phyloP scores from a whole-genome alignment of 768 basidiomycete genomes.

The Scleroderma bovista region DNA sequence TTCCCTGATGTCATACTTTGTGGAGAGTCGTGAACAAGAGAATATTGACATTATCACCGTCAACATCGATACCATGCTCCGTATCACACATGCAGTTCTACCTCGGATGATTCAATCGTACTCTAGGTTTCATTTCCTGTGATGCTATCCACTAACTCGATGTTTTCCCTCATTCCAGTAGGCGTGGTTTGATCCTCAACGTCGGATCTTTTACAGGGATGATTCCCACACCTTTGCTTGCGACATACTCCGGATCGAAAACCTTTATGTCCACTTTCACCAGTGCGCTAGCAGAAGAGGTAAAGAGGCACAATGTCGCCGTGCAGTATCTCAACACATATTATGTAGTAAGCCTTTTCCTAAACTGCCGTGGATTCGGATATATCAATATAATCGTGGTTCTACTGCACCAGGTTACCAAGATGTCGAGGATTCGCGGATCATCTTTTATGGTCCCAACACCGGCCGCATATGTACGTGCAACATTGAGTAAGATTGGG shows the following conservation, averaged over 20 bases:
- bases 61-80: constrained; percentile 78
- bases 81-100: constrained; percentile 73
- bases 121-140: constrained; percentile 2
- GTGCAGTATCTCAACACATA: constrained; percentile 89
- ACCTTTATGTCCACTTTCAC: constrained; percentile 85
- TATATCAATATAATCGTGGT: too few species aligned
- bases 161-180: constrained; percentile 36
- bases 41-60: constrained; percentile 79
- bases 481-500: constrained; percentile 72
- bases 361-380: too few species aligned
- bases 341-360: constrained; percentile 66
- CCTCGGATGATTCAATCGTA: constrained; percentile 80
- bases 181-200: constrained; percentile 83
- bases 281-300: constrained; percentile 81
- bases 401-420: constrained; percentile 58
- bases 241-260: constrained; percentile 90
- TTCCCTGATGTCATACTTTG: constrained; percentile 76
- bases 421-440: constrained; percentile 88
- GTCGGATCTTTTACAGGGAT: constrained; percentile 89
- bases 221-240: constrained; percentile 89
- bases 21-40: constrained; percentile 70
- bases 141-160: not conserved
- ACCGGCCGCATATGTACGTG: constrained; percentile 67
- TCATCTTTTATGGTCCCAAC: constrained; percentile 67
- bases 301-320: constrained; percentile 63